Base-by-base conservation (phyloP, 495 filamentous ascomycete species). In the Lindgomyces ingoldianus region DNA sequence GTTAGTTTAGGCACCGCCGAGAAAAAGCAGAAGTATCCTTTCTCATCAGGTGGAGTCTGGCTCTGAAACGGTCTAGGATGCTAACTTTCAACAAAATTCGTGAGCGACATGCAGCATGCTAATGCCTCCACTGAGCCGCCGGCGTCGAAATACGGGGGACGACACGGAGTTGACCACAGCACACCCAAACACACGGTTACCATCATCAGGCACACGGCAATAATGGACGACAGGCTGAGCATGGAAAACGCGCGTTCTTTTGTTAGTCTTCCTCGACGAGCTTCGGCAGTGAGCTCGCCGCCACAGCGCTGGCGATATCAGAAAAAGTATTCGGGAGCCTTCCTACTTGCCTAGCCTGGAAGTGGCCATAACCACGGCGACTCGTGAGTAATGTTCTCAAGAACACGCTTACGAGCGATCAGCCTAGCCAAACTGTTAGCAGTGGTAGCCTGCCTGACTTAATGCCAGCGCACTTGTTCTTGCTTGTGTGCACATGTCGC, bases 21-120 rank as follows among this genome's bases (percentile, higher is more conserved):
- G 54, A 59, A 55, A 63, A 60, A 63, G 55, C 59, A 62, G 49
- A 22, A 21, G 47, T 29, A 16, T 1, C 22, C 51, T 44, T 62
- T 47, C 42, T 47, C 41, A 19, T 19, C 51, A 39, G 6, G 33
- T 39, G 33, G 33, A 39, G 33, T 39, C 33, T 39, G 6, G 39
- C 45, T 30, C 29, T 45, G 64, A 70, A 70, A 70, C 67, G 55
- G 62, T 19, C 50, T 24, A 47, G 29, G 10, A 27, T 58, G 30
- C 53, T 24, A 64, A 39, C 53, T 41, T 57, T 51, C 33, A 39
- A 14, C 33, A 39, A 39, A 39, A 6, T 39, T 39, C 33, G 33
- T 39, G 33, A 39, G 33, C 33, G 33, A 39, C 33, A 6, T 39
- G 33, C 33, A 33, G 25, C 46, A n/a, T 44, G 22, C 50, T 48